phyloP scores from a whole-genome alignment of 192 early-diverging fungal species.

The Linnemannia zychae region DNA sequence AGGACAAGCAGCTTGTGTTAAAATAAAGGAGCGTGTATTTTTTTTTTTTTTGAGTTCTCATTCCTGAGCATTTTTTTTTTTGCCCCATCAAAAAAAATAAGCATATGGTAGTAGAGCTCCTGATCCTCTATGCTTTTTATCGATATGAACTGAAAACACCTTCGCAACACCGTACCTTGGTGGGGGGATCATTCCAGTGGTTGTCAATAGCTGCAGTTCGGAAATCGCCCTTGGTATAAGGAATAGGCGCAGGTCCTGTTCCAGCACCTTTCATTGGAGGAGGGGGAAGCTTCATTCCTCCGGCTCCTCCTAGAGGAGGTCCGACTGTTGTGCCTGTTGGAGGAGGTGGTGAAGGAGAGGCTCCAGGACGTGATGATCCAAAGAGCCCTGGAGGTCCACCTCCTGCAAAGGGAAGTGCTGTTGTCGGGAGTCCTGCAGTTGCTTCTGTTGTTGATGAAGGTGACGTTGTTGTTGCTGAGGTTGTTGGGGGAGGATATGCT shows the following conservation, averaged over 20 bases:
- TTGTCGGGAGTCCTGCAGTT: not conserved
- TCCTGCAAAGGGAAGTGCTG: not conserved
- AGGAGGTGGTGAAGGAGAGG: conserved; percentile 19
- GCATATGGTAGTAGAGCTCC: not conserved
- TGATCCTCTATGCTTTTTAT: too few relatives aligned
- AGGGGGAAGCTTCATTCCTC: conserved; percentile 40
- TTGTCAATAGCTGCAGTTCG: conserved; percentile 60
- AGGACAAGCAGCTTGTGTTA: not conserved
- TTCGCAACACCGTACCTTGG: conserved; percentile 45
- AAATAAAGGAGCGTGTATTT: not conserved
- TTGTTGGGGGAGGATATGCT: conserved; percentile 26
- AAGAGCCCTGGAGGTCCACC: conserved; percentile 44
- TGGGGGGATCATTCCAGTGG: conserved; percentile 70
- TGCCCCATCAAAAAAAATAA: not conserved
- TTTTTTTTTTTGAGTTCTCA: not conserved
- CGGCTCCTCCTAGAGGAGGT: not conserved
- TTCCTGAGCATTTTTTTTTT: not conserved
- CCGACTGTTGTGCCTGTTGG: not conserved
- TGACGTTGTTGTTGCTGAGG: not conserved
- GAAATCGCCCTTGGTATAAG: conserved; percentile 60
- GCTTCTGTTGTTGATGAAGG: conserved; percentile 2
- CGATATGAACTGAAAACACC: not conserved
- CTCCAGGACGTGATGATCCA: conserved; percentile 11
- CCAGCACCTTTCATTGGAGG: conserved; percentile 35
- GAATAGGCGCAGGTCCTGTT: conserved; percentile 13